A percentile compares a stretch with the other conserved stretches of the same genome.
These are phyloP conservation scores for Aureobasidium sp. DNA, from an alignment of 2,329 filamentous ascomycete genomes.

Conservation along the genomic window DNA sequence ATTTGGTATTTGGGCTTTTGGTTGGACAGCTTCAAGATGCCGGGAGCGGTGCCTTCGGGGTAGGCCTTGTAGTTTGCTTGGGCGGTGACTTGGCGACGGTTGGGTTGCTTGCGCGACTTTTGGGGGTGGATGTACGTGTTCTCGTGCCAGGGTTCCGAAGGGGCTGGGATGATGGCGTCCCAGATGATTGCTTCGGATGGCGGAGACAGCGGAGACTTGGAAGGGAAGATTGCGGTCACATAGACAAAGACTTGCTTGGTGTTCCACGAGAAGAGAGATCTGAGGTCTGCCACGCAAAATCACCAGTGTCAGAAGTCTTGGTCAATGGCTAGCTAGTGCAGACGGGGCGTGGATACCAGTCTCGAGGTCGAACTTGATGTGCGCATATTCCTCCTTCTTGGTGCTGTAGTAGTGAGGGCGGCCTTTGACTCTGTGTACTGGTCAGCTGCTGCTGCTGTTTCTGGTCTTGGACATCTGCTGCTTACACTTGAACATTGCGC, in stretches of 20 bases:
- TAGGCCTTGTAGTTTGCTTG: slow-evolving; percentile 25
- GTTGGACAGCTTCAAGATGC: slow-evolving; percentile 69
- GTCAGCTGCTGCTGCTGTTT: neutral
- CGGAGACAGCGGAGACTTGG: slow-evolving; percentile 32
- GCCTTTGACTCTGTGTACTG: slow-evolving; percentile 62
- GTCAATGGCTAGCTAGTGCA: neutral
- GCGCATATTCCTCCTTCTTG: slow-evolving; percentile 92
- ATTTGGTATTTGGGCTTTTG: slow-evolving; percentile 96
- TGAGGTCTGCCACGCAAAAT: slow-evolving; percentile 55
- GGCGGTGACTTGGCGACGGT: slow-evolving; percentile 23
- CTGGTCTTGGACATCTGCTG: too few species aligned
- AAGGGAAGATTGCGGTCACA: slow-evolving; percentile 68
- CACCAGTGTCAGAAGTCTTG: slow-evolving; percentile 16
- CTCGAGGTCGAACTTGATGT: slow-evolving; percentile 87
- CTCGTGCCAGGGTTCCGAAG: slow-evolving; percentile 49
- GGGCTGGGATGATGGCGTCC: slow-evolving; percentile 85
- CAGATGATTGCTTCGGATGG: slow-evolving; percentile 73
- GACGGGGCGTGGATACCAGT: slow-evolving; percentile 49
- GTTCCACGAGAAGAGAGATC: slow-evolving; percentile 96
- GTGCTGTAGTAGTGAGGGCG: slow-evolving; percentile 91
- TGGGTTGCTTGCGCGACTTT: slow-evolving; percentile 43
- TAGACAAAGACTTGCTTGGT: slow-evolving; percentile 98
- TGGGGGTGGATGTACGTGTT: slow-evolving; percentile 49
- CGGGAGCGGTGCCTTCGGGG: slow-evolving; percentile 41
- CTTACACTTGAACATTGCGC: slow-evolving; percentile 79